phyloP scores from a whole-genome alignment of 2,329 filamentous ascomycete species.

The Aspergillus neotritici region DNA sequence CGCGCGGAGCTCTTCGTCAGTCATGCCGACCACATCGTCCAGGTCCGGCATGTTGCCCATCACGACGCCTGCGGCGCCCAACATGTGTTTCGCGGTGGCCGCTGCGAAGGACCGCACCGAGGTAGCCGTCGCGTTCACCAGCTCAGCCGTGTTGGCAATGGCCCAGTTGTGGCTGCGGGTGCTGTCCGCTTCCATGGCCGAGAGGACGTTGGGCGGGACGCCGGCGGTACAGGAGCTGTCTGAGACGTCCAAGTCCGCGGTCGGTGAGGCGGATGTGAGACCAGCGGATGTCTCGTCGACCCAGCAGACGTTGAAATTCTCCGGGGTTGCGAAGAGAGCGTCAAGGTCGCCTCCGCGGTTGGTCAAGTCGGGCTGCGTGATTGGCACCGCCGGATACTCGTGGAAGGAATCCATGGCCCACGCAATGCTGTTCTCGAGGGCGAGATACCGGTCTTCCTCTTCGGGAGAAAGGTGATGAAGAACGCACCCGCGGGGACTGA shows the following conservation, averaged over 20 bases:
- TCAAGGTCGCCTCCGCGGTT: constrained; percentile 43
- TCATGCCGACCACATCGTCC: constrained; percentile 40
- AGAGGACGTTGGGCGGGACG: constrained; percentile 34
- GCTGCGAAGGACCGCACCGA: constrained; percentile 33
- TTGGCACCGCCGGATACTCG: constrained; percentile 33
- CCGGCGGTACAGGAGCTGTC: constrained; percentile 19
- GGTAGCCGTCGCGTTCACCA: constrained; percentile 31
- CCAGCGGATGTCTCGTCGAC: constrained; percentile 31
- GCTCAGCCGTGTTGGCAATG: constrained; percentile 30
- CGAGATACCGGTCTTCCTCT: constrained; percentile 43
- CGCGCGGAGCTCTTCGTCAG: constrained; percentile 35
- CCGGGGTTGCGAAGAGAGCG: constrained; percentile 40
- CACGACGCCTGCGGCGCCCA: constrained; percentile 27
- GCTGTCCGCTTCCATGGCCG: constrained; percentile 36
- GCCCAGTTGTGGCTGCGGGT: constrained; percentile 35
- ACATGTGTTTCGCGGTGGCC: constrained; percentile 34
- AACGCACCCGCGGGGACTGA: constrained; percentile 42
- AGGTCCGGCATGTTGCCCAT: constrained; percentile 30
- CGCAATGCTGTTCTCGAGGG: constrained; percentile 37
- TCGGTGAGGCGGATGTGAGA: constrained; percentile 22
- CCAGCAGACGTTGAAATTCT: constrained; percentile 44
- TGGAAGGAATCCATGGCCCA: constrained; percentile 29
- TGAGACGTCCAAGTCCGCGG: constrained; percentile 16
- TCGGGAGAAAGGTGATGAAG: constrained; percentile 41
- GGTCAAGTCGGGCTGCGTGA: constrained; percentile 37